Evolutionary conservation across 2,329 filamentous ascomycete species (phyloP), one percentile per base, ranked within the genome.

Genomic region (Colletotrichum musae): DNA sequence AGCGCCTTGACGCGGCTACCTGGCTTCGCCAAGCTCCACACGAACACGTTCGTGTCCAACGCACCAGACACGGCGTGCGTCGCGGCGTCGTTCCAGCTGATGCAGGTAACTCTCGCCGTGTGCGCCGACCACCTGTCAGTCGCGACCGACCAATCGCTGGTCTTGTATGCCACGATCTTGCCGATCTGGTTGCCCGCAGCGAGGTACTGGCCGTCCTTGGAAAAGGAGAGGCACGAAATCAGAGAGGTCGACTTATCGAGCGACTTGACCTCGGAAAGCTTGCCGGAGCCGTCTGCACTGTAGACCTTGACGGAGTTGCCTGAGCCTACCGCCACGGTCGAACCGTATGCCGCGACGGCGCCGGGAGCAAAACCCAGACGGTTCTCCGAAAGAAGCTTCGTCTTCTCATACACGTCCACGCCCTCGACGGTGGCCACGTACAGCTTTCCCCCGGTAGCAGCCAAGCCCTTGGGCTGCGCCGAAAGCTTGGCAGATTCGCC

Each of bases 41-140:
- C 91, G 78, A 94, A 95, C 21, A 99, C 88, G 76, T 97, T 94
- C 0, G 95, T 98, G 79, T 99, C 96, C 58, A 99, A 83, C 53
- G 90, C 92, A 13, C 95, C 95, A 78, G 93, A 97, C 21, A 90
- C 94, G 3, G 95, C 91, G 77, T 94, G 93, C 24, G 91, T 92
- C 13, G 92, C 93, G 18, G 89, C 88, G 18, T 87, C 84, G 75
- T 95, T 94, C 96, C 96, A 99, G 15, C 91, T 84, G 70, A 90
- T 85, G 73, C 84, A 83, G 41, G 84, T 87, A 21, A 90, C 86
- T 47, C 87, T 84, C 12, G 86, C 87, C 59, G 87, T 90, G 76
- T 90, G 88, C 56, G 88, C 86, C 43, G 87, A 89, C 88, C 88
- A 90, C 58, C 88, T 84, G 80, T 97, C 94, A 7, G 94, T 96